Evolutionary conservation across 768 basidiomycete genomes (phyloP).

Genomic region (Ramaria rubella): DNA sequence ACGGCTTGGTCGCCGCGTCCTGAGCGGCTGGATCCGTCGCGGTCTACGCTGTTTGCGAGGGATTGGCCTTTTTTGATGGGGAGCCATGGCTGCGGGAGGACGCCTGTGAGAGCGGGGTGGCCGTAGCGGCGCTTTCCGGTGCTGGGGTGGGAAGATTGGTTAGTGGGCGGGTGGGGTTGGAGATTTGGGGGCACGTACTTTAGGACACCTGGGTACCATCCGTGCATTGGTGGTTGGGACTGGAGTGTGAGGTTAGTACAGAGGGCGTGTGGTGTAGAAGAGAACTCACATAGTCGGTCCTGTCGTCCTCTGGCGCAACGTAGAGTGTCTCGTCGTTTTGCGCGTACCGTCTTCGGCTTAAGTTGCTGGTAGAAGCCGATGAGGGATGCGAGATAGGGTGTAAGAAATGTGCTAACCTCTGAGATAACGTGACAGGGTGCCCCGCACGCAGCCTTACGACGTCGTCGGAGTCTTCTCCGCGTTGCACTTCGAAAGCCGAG

Average conservation of each 20-base stretch:
- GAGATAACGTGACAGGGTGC: slow-evolving; percentile 83
- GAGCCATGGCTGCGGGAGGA: slow-evolving; percentile 90
- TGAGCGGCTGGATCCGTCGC: slow-evolving; percentile 29
- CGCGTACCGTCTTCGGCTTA: slow-evolving; percentile 83
- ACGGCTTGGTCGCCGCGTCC: slow-evolving; percentile 52
- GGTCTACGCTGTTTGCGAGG: slow-evolving; percentile 44
- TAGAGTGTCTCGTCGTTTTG: slow-evolving; percentile 93
- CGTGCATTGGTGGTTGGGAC: slow-evolving; percentile 96
- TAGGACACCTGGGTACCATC: slow-evolving; percentile 88
- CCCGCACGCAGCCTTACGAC: slow-evolving; percentile 68
- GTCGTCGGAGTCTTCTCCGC: slow-evolving; percentile 81
- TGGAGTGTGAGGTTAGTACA: slow-evolving; percentile 26
- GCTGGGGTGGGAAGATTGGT: slow-evolving; percentile 30
- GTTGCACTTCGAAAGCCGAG: slow-evolving; percentile 81
- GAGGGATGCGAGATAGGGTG: not conserved
- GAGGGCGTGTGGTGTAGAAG: not conserved
- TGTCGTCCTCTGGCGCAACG: slow-evolving; percentile 89
- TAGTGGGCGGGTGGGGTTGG: not conserved
- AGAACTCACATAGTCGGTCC: slow-evolving; percentile 73
- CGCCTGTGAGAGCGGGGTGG: slow-evolving; percentile 91
- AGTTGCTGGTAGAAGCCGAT: slow-evolving; percentile 44
- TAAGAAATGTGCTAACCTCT: slow-evolving; percentile 50
- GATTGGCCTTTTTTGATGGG: slow-evolving; percentile 81
- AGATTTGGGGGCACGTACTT: slow-evolving; percentile 45
- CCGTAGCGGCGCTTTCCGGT: slow-evolving; percentile 94